Conservation (phyloP, 495 filamentous ascomycete genomes). For the Tuber brumale region DNA sequence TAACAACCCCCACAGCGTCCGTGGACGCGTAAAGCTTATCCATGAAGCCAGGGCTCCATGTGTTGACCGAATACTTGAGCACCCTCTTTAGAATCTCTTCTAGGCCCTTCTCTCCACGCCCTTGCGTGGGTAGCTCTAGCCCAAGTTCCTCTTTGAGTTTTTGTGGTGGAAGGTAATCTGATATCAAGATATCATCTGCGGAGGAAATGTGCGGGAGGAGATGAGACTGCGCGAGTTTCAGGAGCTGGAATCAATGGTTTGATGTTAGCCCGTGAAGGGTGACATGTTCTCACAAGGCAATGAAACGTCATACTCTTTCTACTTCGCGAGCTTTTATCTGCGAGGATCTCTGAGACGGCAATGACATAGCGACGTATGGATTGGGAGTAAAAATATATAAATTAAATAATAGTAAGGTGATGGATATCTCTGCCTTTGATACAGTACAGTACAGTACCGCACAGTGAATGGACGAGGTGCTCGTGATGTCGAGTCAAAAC, state of each 20-base stretch:
- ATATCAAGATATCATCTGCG: constrained; percentile 45
- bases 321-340: not conserved
- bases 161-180: constrained; percentile 64
- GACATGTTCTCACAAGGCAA: not conserved
- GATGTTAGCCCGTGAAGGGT: not conserved
- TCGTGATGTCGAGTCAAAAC: not conserved
- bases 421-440: not conserved
- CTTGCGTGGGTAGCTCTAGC: constrained; percentile 58
- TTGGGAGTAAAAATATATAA: not conserved
- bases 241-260: constrained; percentile 25
- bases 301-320: not conserved
- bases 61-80: constrained; percentile 81
- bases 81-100: constrained; percentile 59
- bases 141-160: constrained; percentile 60
- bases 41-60: constrained; percentile 92
- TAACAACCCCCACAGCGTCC: constrained; percentile 72
- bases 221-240: constrained; percentile 34
- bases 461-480: not conserved
- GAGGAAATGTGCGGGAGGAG: constrained; percentile 38
- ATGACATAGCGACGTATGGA: not conserved
- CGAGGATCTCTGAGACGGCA: not conserved
- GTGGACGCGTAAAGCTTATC: constrained; percentile 86
- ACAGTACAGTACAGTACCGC: not conserved
- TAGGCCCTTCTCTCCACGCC: constrained; percentile 64
- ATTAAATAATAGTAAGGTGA: no score